Conservation (phyloP, 768 basidiomycete genomes). For the Kwoniella dendrophila region DNA sequence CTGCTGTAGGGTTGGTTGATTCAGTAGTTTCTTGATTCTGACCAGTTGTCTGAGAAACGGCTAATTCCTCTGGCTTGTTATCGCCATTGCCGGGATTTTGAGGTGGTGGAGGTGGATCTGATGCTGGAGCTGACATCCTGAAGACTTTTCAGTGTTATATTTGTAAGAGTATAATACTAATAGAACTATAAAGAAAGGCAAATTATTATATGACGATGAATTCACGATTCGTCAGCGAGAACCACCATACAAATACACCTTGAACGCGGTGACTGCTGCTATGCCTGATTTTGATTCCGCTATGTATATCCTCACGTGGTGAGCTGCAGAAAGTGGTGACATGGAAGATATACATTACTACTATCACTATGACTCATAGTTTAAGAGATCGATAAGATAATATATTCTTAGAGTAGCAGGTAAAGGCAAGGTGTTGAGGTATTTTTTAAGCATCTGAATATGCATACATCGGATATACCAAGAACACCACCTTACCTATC, state of each 20-base stretch:
- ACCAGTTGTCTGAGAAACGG: neutral
- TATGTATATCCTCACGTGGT: neutral
- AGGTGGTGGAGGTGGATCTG: slow-evolving; percentile 45
- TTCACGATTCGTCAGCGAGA: slow-evolving; percentile 31
- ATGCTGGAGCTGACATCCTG: slow-evolving; percentile 44
- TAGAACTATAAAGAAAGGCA: too few species aligned
- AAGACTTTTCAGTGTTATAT: neutral
- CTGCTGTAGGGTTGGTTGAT: slow-evolving; percentile 15
- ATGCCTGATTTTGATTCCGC: slow-evolving; percentile 17
- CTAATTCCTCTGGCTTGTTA: slow-evolving; percentile 19
- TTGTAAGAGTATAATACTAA: neutral
- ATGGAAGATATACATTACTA: neutral
- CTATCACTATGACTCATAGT: slow-evolving; percentile 1
- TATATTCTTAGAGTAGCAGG: too few species aligned
- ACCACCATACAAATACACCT: neutral
- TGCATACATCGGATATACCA: too few species aligned
- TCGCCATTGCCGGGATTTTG: slow-evolving; percentile 12
- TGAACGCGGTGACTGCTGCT: slow-evolving; percentile 2
- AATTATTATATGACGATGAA: neutral
- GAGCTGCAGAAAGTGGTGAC: slow-evolving; percentile 6
- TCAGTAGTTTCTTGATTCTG: neutral
- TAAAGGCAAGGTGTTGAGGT: neutral
- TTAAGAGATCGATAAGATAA: too few species aligned
- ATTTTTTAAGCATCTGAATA: too few species aligned
- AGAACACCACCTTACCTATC: too few species aligned